Evolutionary conservation across 257 asterid genomes (phyloP).

Genomic region (Cordia subcordata): DNA sequence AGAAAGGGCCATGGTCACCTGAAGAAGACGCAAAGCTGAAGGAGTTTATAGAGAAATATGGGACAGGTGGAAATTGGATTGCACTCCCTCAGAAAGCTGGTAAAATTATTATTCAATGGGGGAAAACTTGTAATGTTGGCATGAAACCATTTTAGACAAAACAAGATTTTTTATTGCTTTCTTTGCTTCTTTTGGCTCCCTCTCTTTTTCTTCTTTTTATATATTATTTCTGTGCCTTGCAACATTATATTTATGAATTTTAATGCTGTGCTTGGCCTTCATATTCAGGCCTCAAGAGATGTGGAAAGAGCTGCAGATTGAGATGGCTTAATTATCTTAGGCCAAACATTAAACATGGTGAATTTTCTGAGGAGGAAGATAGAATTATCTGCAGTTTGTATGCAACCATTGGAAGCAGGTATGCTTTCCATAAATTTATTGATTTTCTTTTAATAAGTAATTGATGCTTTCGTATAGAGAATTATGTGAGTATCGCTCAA

Average conservation of each 20-base stretch:
- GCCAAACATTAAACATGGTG: constrained; percentile 84
- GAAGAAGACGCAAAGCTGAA: constrained; percentile 90
- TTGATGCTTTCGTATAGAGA: too few relatives aligned
- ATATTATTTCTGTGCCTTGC: not conserved
- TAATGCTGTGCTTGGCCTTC: not conserved
- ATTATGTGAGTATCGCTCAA: too few relatives aligned
- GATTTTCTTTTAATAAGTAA: too few relatives aligned
- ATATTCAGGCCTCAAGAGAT: constrained; percentile 69
- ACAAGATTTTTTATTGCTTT: too few relatives aligned
- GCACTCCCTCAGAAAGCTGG: constrained; percentile 91
- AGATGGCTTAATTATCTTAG: constrained; percentile 91
- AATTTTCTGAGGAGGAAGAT: constrained; percentile 86
- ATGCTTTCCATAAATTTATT: too few relatives aligned
- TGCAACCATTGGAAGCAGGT: constrained; percentile 94
- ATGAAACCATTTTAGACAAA: too few relatives aligned
- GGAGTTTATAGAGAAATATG: constrained; percentile 65
- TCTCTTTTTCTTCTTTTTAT: constrained; percentile 4
- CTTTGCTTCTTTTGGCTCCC: not conserved
- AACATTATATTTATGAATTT: not conserved
- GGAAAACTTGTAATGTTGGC: too few relatives aligned
- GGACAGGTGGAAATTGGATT: constrained; percentile 85
- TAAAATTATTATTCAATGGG: constrained; percentile 9
- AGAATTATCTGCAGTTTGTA: constrained; percentile 64
- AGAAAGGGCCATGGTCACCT: constrained; percentile 97
- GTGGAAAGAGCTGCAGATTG: constrained; percentile 90